These are phyloP conservation scores for Russula earlei DNA, from an alignment of 768 basidiomycete genomes.

Conservation along the genomic window DNA sequence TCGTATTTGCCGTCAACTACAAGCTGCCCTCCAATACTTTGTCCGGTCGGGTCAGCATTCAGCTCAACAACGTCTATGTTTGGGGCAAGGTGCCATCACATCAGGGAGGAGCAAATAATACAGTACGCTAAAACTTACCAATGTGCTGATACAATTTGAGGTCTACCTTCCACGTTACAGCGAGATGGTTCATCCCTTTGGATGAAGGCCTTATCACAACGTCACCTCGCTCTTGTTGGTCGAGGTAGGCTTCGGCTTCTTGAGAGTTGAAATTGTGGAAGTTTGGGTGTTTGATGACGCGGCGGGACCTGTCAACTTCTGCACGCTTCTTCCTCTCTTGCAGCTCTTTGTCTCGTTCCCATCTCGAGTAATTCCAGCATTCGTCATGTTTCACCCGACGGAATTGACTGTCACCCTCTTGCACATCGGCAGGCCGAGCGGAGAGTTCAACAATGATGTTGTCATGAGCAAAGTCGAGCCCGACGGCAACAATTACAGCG, in stretches of 20 bases:
- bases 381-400: constrained; percentile 52
- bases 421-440: constrained; percentile 51
- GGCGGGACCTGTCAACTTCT: constrained; percentile 65
- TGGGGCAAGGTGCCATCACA: background rate
- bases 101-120: background rate
- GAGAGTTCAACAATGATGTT: constrained; percentile 68
- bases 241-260: constrained; percentile 84
- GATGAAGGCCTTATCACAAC: constrained; percentile 95
- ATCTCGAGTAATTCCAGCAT: constrained; percentile 55
- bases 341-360: constrained; percentile 61
- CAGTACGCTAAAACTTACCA: constrained; percentile 39
- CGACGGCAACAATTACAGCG: constrained; percentile 68
- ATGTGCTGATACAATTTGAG: constrained; percentile 94
- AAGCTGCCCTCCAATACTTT: constrained; percentile 52
- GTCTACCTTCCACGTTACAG: constrained; percentile 98
- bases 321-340: constrained; percentile 76
- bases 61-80: constrained; percentile 50
- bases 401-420: constrained; percentile 51
- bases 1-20: constrained; percentile 69
- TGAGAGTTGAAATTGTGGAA: constrained; percentile 91
- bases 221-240: constrained; percentile 88
- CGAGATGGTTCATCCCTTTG: constrained; percentile 85
- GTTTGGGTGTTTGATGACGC: constrained; percentile 95
- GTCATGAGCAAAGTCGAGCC: constrained; percentile 50
- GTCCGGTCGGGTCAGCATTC: constrained; percentile 65